Evolutionary conservation across 2,329 filamentous ascomycete species (phyloP).

Genomic region (Basipetospora chlamydospora): DNA sequence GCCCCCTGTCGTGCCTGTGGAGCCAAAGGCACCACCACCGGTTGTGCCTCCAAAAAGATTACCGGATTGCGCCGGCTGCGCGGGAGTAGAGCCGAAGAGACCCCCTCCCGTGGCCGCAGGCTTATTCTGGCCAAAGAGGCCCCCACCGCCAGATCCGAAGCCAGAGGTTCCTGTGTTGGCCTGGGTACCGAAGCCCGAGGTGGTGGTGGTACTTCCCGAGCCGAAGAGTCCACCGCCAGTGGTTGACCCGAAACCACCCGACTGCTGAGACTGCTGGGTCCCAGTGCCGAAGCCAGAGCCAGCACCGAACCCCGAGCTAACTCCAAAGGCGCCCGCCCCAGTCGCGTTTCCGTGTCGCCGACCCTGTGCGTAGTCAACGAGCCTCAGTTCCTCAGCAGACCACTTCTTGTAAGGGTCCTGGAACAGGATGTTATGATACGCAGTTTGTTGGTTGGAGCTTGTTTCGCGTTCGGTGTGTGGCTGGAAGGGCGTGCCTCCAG

Average conservation of each 20-base stretch:
- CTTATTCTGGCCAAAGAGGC: constrained; percentile 18
- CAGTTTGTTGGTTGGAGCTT: constrained; percentile 36
- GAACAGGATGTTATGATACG: constrained; percentile 69
- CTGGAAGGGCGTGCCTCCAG: constrained; percentile 53
- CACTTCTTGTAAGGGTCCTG: constrained; percentile 74
- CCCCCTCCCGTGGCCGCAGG: constrained; percentile 11
- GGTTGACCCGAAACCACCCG: constrained; percentile 19
- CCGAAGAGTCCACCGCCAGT: constrained; percentile 29
- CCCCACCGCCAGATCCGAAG: constrained; percentile 7
- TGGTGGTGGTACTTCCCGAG: constrained; percentile 15
- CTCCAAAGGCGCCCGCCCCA: constrained; percentile 74
- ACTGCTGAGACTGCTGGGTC: constrained; percentile 12
- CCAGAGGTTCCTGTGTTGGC: constrained; percentile 4
- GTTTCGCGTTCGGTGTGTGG: constrained; percentile 61
- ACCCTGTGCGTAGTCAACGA: constrained; percentile 81
- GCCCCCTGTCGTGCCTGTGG: constrained; percentile 13
- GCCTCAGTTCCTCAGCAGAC: constrained; percentile 70
- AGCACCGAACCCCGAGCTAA: constrained; percentile 31
- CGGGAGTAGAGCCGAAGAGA: constrained; percentile 22
- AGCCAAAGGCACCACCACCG: constrained; percentile 27
- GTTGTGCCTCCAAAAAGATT: constrained; percentile 22
- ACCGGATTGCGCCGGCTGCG: constrained; percentile 13
- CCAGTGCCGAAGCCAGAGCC: constrained; percentile 35
- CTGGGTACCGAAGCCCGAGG: constrained; percentile 5
- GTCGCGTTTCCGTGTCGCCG: constrained; percentile 70